A percentile compares a stretch with the other conserved stretches of the same genome.
phyloP scores from a whole-genome alignment of 2,329 filamentous ascomycete genomes.

The Colletotrichum filicis region DNA sequence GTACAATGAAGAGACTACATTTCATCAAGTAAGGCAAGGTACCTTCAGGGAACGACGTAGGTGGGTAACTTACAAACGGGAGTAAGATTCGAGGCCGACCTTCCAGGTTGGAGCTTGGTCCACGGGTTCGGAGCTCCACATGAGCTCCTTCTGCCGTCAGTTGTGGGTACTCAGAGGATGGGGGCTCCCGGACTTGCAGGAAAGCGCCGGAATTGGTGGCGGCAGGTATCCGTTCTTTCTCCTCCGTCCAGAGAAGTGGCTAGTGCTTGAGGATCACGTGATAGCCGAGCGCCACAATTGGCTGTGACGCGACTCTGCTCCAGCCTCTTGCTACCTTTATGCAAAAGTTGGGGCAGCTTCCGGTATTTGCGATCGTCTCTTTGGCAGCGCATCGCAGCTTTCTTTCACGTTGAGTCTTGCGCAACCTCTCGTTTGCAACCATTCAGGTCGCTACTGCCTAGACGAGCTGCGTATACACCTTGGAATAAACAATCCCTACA shows the following conservation, averaged over 20 bases:
- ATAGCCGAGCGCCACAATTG: not conserved
- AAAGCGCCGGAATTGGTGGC: conserved; percentile 14
- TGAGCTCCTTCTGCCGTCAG: conserved; percentile 11
- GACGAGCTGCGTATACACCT: not conserved
- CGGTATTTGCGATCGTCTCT: not conserved
- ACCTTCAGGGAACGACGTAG: too few species aligned
- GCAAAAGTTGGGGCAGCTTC: not conserved
- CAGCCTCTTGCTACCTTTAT: not conserved
- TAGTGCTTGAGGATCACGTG: not conserved
- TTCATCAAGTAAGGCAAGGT: too few species aligned
- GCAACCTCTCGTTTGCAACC: not conserved
- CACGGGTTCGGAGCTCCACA: conserved; percentile 25
- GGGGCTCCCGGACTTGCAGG: not conserved
- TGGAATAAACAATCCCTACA: not conserved
- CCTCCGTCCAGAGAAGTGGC: conserved; percentile 7
- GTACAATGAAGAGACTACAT: too few species aligned
- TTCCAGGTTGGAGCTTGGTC: conserved; percentile 24
- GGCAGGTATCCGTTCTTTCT: conserved; percentile 1
- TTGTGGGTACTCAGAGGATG: not conserved
- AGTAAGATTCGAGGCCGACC: not conserved
- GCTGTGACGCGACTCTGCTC: not conserved
- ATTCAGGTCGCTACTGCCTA: not conserved
- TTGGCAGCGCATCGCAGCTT: conserved; percentile 14
- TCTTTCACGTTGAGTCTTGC: not conserved
- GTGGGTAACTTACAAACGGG: not conserved